Conservation (phyloP, 441 rosid species). For the Croton setiger region DNA sequence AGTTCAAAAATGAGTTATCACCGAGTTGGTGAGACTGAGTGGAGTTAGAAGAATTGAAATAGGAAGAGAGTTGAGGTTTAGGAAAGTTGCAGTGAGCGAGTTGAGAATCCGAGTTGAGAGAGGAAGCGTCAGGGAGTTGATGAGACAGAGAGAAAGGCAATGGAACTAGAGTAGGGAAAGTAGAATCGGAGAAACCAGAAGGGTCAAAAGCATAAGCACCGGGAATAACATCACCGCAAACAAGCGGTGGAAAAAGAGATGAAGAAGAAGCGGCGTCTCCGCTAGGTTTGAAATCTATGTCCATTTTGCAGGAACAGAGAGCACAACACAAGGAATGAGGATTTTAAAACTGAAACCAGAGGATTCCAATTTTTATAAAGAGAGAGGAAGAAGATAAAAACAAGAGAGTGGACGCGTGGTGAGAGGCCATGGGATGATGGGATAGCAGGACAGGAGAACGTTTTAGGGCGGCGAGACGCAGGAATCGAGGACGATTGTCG, state of each 20-base stretch:
- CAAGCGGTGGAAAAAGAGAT: background rate
- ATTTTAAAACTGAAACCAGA: background rate
- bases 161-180: conserved; percentile 26
- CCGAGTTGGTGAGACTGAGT: background rate
- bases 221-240: background rate
- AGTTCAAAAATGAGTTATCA: background rate
- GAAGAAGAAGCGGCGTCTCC: background rate
- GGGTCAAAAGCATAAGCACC: background rate
- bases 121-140: too few relatives aligned
- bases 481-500: conserved; percentile 34
- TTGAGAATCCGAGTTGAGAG: too few relatives aligned
- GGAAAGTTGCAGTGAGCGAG: background rate
- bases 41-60: too few relatives aligned
- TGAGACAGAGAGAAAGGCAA: conserved; percentile 16
- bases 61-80: too few relatives aligned
- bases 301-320: conserved; percentile 22
- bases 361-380: background rate
- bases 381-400: background rate
- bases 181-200: background rate
- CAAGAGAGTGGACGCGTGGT: conserved; percentile 32
- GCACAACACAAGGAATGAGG: background rate
- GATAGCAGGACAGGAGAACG: conserved; percentile 14
- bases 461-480: conserved; percentile 36
- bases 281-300: conserved; percentile 13
- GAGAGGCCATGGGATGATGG: background rate